Conservation (phyloP, 306 rosid genomes). For the Cyclanthera cordifolia region DNA sequence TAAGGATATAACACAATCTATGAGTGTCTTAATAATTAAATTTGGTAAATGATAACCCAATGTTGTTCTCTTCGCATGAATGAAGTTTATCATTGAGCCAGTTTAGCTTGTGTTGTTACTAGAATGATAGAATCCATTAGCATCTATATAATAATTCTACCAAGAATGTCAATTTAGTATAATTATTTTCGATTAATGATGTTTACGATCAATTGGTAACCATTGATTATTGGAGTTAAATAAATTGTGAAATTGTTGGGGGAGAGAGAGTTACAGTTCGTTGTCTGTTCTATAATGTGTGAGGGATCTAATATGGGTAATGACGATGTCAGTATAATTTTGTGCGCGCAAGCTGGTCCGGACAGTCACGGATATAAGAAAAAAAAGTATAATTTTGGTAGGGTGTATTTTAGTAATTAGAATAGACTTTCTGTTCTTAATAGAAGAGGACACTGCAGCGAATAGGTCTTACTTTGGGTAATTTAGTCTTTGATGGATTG, state of each 20-base stretch:
- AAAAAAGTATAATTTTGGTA: too few relatives aligned
- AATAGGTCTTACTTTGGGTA: too few relatives aligned
- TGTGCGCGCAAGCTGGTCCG: too few relatives aligned
- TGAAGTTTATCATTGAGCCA: background rate
- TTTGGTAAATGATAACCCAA: background rate
- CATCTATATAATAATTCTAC: background rate
- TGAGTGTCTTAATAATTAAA: background rate
- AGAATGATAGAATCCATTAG: background rate
- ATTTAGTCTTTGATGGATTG: too few relatives aligned
- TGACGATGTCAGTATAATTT: too few relatives aligned
- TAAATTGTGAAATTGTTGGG: background rate
- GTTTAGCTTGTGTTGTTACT: background rate
- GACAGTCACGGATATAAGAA: too few relatives aligned
- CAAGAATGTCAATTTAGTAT: background rate
- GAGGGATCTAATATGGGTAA: too few relatives aligned
- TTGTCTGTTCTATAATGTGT: background rate
- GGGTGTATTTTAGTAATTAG: too few relatives aligned
- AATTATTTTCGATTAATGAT: background rate
- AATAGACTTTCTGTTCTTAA: too few relatives aligned
- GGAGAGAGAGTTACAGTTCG: background rate
- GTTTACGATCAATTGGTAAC: background rate
- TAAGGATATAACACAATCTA: background rate
- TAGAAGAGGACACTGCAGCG: too few relatives aligned
- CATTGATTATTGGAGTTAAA: background rate
- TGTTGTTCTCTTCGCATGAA: background rate